These are phyloP conservation scores for Psilocybe cubensis DNA, from an alignment of 768 basidiomycete species.

Conservation along the genomic window DNA sequence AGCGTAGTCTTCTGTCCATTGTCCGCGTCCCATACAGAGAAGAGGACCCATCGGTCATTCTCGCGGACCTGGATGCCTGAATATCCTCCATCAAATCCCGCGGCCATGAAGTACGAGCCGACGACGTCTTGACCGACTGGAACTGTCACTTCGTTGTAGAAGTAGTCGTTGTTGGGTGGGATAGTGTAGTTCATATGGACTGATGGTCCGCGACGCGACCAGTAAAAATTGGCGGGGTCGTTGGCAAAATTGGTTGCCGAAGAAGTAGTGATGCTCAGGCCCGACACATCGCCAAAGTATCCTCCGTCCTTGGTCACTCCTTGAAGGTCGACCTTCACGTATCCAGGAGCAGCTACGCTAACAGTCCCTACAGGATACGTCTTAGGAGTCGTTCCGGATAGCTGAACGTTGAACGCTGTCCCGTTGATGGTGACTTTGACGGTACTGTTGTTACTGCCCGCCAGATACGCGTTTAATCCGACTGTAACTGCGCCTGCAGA, in stretches of 20 bases:
- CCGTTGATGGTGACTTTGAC: constrained; percentile 18
- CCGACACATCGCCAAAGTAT: constrained; percentile 18
- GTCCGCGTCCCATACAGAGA: constrained; percentile 20
- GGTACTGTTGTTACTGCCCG: constrained; percentile 18
- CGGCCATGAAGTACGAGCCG: constrained; percentile 20
- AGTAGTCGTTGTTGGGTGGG: constrained; percentile 15
- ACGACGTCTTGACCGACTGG: constrained; percentile 16
- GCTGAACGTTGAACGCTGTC: constrained; percentile 11
- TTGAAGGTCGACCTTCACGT: constrained; percentile 19
- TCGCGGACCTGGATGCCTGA: constrained; percentile 18
- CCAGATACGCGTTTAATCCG: constrained; percentile 18
- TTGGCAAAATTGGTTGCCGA: constrained; percentile 15
- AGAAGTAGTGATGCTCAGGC: constrained; percentile 16
- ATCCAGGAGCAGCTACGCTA: constrained; percentile 14
- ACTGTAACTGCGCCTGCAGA: constrained; percentile 13
- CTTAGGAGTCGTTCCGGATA: constrained; percentile 14
- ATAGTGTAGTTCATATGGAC: constrained; percentile 17
- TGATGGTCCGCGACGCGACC: constrained; percentile 21
- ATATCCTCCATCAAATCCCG: constrained; percentile 15
- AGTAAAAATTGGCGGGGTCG: constrained; percentile 18
- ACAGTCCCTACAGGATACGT: constrained; percentile 18
- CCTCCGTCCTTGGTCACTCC: constrained; percentile 16
- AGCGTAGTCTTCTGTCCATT: constrained; percentile 20
- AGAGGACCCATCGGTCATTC: constrained; percentile 13
- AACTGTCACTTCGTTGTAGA: constrained; percentile 22